Base-by-base conservation (phyloP, 352 stramenopile genomes). In the Phytophthora tubulina region DNA sequence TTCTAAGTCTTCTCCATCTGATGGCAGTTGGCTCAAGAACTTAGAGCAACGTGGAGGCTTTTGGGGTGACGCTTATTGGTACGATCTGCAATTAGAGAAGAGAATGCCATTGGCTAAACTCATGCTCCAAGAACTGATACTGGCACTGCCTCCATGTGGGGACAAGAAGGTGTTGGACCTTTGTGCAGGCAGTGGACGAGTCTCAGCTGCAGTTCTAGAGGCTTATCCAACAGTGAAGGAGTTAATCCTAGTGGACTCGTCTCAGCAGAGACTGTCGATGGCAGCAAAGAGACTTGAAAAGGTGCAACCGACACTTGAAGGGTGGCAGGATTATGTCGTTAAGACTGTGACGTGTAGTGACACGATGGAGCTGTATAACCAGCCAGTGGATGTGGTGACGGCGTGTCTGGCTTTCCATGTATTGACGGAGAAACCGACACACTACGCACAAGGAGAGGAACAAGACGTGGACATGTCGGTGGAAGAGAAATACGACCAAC, bases 11-110 rank as follows among this genome's bases (percentile, higher is more conserved):
- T 27, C 21, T 27, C 38, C 9, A 9, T 38, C 55, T 7, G 33
- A 63, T 17, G 54, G 65, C 13, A 86, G 70, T 50, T 93, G 85
- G 85, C 30, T 63, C 15, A 80, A 65, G n/a, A 93, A 93, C 56
- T 65, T 93, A n/a, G 63, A 86, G 45, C 82, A 81, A 6, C 76
- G 79, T 9, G 79, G 82, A 6, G 88, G 88, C 10, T 95, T 95
- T 55, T 95, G 86, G 85, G 82, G 83, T 27, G 82, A 95, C 42
- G 81, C 86, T 15, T 80, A 81, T 63, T 95, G 88, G 88, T 95
- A 95, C 74, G 88, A 95, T 41, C 73, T 93, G 48, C 78, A 95
- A 15, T 39, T 95, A 6, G 63, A 81, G 58, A 76, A 65, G 15
- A 81, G 88, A 41, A 62, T 95, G 70, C 86, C 86, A 21, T 73